Conservation (phyloP, 495 filamentous ascomycete species). For the Aspergillus ostianus region DNA sequence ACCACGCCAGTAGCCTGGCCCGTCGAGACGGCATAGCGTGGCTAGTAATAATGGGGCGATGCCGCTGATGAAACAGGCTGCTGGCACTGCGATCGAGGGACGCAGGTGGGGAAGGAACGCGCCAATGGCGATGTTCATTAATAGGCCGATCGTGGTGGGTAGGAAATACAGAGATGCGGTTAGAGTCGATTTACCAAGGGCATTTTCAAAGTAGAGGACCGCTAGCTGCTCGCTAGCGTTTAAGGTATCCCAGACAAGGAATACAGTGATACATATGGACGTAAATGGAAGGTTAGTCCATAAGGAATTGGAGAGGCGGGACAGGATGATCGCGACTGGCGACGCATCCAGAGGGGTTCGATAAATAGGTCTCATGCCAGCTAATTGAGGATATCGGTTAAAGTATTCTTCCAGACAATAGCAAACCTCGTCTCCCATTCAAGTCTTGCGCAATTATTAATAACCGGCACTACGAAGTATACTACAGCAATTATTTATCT, state of each 20-base stretch:
- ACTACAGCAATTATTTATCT: too few species aligned
- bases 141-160: slow-evolving; percentile 42
- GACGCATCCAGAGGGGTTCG: slow-evolving; percentile 44
- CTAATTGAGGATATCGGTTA: too few species aligned
- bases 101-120: slow-evolving; percentile 41
- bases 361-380: too few species aligned
- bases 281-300: slow-evolving; percentile 45
- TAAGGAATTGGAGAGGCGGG: slow-evolving; percentile 46
- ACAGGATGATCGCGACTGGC: slow-evolving; percentile 24
- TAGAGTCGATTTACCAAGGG: slow-evolving; percentile 28
- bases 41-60: slow-evolving; percentile 46
- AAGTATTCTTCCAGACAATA: too few species aligned
- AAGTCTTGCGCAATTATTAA: too few species aligned
- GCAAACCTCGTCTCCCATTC: too few species aligned
- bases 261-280: slow-evolving; percentile 41
- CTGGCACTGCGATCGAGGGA: slow-evolving; percentile 37
- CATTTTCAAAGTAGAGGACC: slow-evolving; percentile 28
- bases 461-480: too few species aligned
- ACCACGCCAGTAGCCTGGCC: slow-evolving; percentile 47
- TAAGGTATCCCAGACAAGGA: slow-evolving; percentile 34
- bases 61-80: slow-evolving; percentile 31
- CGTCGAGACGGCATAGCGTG: slow-evolving; percentile 23
- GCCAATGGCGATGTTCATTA: slow-evolving; percentile 47
- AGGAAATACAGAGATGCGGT: slow-evolving; percentile 48
- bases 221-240: slow-evolving; percentile 40